These are phyloP conservation scores for Pulveroboletus frians DNA, from an alignment of 768 basidiomycete species.

Conservation along the genomic window DNA sequence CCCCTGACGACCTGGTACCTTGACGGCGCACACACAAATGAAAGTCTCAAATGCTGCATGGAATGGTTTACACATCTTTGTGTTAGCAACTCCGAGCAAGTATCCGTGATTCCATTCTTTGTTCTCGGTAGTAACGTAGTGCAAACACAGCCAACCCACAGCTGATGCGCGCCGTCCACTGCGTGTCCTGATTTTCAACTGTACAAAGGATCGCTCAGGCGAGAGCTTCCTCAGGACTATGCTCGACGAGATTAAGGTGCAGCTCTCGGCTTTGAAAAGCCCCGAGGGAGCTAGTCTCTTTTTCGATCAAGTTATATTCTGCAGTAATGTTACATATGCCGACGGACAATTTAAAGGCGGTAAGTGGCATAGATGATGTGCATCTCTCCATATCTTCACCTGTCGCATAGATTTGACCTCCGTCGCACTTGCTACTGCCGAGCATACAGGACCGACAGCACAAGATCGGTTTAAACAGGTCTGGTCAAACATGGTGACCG, in stretches of 20 bases:
- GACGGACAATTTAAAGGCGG: constrained; percentile 90
- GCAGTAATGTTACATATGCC: constrained; percentile 91
- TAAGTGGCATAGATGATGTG: constrained; percentile 31
- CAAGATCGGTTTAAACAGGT: constrained; percentile 73
- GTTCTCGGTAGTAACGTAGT: constrained; percentile 1
- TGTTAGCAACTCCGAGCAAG: constrained; percentile 39
- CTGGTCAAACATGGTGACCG: constrained; percentile 62
- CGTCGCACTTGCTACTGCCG: constrained; percentile 55
- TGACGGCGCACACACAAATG: constrained; percentile 93
- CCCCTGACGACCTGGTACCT: constrained; percentile 72
- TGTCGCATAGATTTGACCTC: constrained; percentile 65
- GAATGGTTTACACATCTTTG: constrained; percentile 78
- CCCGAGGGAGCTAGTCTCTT: constrained; percentile 40
- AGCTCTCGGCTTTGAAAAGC: constrained; percentile 39
- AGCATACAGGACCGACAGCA: constrained; percentile 60
- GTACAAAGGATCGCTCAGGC: constrained; percentile 86
- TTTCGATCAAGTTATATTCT: constrained; percentile 89
- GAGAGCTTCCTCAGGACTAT: constrained; percentile 60
- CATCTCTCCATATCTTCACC: constrained; percentile 2
- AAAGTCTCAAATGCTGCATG: constrained; percentile 82
- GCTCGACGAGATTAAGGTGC: constrained; percentile 44
- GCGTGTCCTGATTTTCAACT: constrained; percentile 88
- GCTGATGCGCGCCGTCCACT: constrained; percentile 23
- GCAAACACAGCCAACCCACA: constrained; percentile 2
- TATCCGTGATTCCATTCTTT: constrained; percentile 4